Percentiles rank a stretch among this genome's conserved stretches.
These are phyloP conservation scores for Fimicolochytrium jonesii DNA, from an alignment of 192 early-diverging fungal genomes.

Conservation along the genomic window DNA sequence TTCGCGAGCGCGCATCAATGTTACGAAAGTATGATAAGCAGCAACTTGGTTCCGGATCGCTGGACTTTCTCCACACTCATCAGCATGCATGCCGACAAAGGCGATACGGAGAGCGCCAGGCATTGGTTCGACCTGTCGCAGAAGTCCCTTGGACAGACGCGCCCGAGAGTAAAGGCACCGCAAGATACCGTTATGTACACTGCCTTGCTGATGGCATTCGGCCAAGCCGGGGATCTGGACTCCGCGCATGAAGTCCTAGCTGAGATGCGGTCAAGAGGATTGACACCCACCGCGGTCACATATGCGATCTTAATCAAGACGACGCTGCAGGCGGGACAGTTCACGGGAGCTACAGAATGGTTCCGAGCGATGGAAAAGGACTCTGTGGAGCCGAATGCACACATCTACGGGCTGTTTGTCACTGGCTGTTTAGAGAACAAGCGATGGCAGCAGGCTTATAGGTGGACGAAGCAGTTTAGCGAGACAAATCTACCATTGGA, in stretches of 20 bases:
- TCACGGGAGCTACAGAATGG: not conserved
- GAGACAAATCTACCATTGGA: no score
- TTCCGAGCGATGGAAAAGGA: not conserved
- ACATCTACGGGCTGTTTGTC: not conserved
- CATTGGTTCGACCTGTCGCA: not conserved
- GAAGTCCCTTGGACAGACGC: no score
- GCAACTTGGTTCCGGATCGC: not conserved
- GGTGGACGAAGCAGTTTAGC: no score
- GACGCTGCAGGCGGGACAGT: not conserved
- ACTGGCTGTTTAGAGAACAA: no score
- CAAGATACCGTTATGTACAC: no score
- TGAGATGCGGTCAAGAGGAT: not conserved
- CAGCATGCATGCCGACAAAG: not conserved
- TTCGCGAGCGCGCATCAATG: not conserved
- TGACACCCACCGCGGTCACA: not conserved
- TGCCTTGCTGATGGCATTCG: no score
- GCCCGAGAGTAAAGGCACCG: no score
- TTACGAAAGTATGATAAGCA: not conserved
- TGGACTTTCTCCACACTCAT: not conserved
- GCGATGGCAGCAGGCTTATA: no score
- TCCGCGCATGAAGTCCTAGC: not conserved
- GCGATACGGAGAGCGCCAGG: not conserved
- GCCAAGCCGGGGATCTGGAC: not conserved
- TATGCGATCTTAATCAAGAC: not conserved
- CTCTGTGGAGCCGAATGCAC: not conserved